phyloP scores from a whole-genome alignment of 169 alveolate genomes.

The Theileria parva region DNA sequence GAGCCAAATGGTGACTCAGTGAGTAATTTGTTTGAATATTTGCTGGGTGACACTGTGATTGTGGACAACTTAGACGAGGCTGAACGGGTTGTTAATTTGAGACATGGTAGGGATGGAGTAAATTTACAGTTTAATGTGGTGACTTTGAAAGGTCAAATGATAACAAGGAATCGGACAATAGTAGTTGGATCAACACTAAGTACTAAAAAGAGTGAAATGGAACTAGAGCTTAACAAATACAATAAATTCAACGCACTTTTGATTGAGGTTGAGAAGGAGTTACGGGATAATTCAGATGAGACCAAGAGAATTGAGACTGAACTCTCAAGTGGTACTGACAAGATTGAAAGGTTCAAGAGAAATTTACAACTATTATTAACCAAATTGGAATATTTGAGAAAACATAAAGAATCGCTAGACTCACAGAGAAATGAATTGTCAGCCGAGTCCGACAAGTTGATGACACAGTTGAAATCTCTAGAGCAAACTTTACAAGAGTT shows the following conservation, averaged over 20 bases:
- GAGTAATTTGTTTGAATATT: constrained; percentile 43
- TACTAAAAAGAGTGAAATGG: constrained; percentile 38
- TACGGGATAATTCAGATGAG: constrained; percentile 6
- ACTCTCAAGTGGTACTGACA: constrained; percentile 2
- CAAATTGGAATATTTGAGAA: constrained; percentile 40
- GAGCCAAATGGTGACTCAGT: constrained; percentile 23
- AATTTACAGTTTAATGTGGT: constrained; percentile 33
- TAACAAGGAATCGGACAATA: constrained; percentile 59
- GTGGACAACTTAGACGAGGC: constrained; percentile 60
- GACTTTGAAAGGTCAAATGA: constrained; percentile 58
- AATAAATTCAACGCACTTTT: constrained; percentile 15
- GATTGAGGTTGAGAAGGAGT: constrained; percentile 53
- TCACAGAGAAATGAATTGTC: constrained; percentile 14
- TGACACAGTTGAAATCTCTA: not conserved
- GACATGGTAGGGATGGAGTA: not conserved
- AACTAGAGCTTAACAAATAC: constrained; percentile 55
- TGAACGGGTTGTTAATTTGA: constrained; percentile 16
- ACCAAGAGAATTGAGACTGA: constrained; percentile 8
- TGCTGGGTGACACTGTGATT: constrained; percentile 57
- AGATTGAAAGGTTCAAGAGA: constrained; percentile 39
- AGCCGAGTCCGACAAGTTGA: constrained; percentile 5
- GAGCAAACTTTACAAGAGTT: constrained; percentile 3
- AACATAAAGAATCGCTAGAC: constrained; percentile 36
- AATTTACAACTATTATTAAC: constrained; percentile 19
- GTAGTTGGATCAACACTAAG: constrained; percentile 35